These are phyloP conservation scores for Alternaria sp. DNA, from an alignment of 2,329 filamentous ascomycete species.

Conservation along the genomic window DNA sequence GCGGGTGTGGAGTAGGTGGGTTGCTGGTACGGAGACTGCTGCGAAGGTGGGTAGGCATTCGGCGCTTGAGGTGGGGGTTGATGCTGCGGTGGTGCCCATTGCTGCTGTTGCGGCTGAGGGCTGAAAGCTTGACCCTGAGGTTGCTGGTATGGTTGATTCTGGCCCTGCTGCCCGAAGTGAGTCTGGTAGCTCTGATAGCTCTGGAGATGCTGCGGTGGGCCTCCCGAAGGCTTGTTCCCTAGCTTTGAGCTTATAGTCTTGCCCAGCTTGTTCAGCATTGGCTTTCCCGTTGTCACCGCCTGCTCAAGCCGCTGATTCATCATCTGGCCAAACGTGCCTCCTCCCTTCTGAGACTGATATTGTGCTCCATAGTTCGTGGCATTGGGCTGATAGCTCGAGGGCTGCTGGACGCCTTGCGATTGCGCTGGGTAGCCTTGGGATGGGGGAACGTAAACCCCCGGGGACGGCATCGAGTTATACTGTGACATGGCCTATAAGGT, in stretches of 20 bases:
- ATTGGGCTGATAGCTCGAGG: slow-evolving; percentile 25
- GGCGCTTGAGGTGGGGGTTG: slow-evolving; percentile 21
- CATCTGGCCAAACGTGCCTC: slow-evolving; percentile 37
- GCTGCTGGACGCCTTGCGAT: slow-evolving; percentile 24
- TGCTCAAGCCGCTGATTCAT: slow-evolving; percentile 34
- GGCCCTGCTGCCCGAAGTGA: slow-evolving; percentile 30
- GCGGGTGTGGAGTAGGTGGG: slow-evolving; percentile 30
- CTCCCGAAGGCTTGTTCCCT: slow-evolving; percentile 31
- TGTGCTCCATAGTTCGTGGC: slow-evolving; percentile 21
- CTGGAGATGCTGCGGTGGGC: slow-evolving; percentile 38
- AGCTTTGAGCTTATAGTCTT: slow-evolving; percentile 47
- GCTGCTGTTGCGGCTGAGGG: slow-evolving; percentile 21
- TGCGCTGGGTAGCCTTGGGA: slow-evolving; percentile 23
- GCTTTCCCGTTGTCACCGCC: slow-evolving; percentile 45
- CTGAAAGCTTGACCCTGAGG: slow-evolving; percentile 18
- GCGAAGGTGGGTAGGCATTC: slow-evolving; percentile 27
- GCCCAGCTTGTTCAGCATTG: slow-evolving; percentile 44
- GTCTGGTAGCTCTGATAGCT: slow-evolving; percentile 44
- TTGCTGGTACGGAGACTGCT: slow-evolving; percentile 36
- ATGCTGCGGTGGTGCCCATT: slow-evolving; percentile 23
- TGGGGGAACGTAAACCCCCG: slow-evolving; percentile 37
- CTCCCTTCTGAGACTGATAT: slow-evolving; percentile 26
- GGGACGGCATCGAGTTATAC: slow-evolving; percentile 36
- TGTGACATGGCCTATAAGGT: slow-evolving; percentile 35
- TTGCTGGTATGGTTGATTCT: slow-evolving; percentile 26